Percentiles rank a stretch among this genome's conserved stretches.
These are phyloP conservation scores for Salvia sclarea DNA, from an alignment of 305 asterid species.

Conservation along the genomic window DNA sequence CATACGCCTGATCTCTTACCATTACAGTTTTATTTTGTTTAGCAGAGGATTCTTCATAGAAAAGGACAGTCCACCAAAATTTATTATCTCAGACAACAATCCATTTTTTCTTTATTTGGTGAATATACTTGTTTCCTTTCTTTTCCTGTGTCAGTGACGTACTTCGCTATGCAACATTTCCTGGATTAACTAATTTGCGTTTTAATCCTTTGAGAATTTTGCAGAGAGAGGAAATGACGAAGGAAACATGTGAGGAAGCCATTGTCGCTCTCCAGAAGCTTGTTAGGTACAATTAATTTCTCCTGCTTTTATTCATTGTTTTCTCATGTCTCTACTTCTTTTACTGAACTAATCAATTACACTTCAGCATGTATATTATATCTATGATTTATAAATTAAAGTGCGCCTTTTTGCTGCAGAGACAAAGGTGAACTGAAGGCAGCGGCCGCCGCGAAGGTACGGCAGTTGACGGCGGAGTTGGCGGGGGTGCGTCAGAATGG, in stretches of 20 bases:
- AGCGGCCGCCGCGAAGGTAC: constrained; percentile 69
- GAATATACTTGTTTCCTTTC: not conserved
- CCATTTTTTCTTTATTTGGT: not conserved
- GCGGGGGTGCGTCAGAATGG: constrained; percentile 40
- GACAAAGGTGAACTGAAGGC: constrained; percentile 67
- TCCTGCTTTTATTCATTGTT: not conserved
- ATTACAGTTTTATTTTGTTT: not conserved
- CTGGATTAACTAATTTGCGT: not conserved
- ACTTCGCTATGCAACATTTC: not conserved
- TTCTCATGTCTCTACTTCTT: not conserved
- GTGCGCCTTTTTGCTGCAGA: constrained; percentile 38
- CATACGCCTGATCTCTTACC: not conserved
- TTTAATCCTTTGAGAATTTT: constrained; percentile 17
- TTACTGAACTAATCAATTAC: no score
- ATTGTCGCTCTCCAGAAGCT: constrained; percentile 79
- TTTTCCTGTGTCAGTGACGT: not conserved
- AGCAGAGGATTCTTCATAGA: not conserved
- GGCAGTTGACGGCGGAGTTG: constrained; percentile 69
- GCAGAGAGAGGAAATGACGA: constrained; percentile 70
- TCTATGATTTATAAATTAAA: no score
- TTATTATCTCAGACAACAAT: not conserved
- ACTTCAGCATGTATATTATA: no score
- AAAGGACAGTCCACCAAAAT: not conserved
- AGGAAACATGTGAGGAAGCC: constrained; percentile 71
- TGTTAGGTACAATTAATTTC: constrained; percentile 50